A percentile compares a stretch with the other conserved stretches of the same genome.
Evolutionary conservation across 805 yeast genomes (phyloP).

Genomic region (Sugiyamaella qingdaonensis): DNA sequence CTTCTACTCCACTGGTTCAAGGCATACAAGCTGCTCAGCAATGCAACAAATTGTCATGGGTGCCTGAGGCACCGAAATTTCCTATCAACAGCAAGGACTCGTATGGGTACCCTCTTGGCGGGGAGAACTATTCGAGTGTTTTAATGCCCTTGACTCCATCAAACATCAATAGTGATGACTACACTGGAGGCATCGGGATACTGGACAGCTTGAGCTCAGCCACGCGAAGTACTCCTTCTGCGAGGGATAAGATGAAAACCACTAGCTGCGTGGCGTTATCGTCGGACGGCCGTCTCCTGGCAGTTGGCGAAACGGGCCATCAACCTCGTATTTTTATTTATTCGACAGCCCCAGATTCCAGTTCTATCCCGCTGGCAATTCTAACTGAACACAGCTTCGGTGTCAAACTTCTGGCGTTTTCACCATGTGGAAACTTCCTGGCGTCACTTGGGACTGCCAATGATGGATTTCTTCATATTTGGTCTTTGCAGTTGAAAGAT

Average conservation of each 20-base stretch:
- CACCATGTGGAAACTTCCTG: conserved; percentile 52
- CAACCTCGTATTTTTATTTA: conserved; percentile 61
- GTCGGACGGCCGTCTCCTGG: conserved; percentile 49
- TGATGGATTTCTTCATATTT: conserved; percentile 63
- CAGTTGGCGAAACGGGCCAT: conserved; percentile 69
- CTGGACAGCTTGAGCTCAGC: neutral
- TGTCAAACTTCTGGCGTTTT: conserved; percentile 49
- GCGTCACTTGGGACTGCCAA: conserved; percentile 63
- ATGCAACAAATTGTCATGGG: conserved; percentile 8
- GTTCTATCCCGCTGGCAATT: conserved; percentile 47
- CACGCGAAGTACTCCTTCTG: conserved; percentile 5
- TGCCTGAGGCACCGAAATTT: neutral
- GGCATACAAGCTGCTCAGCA: conserved; percentile 9
- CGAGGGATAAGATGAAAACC: conserved; percentile 42
- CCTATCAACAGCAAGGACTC: conserved; percentile 3
- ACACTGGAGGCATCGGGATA: neutral
- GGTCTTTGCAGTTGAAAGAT: conserved; percentile 41
- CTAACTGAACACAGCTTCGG: conserved; percentile 67
- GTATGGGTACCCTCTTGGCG: conserved; percentile 10
- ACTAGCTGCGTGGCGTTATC: conserved; percentile 57
- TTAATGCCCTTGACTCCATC: conserved; percentile 8
- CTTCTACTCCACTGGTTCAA: conserved; percentile 19
- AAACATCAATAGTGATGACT: conserved; percentile 2
- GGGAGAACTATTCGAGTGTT: neutral
- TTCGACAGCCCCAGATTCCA: conserved; percentile 48